Conservation (phyloP, 192 early-diverging fungal genomes). For the Linnemannia hyalina region DNA sequence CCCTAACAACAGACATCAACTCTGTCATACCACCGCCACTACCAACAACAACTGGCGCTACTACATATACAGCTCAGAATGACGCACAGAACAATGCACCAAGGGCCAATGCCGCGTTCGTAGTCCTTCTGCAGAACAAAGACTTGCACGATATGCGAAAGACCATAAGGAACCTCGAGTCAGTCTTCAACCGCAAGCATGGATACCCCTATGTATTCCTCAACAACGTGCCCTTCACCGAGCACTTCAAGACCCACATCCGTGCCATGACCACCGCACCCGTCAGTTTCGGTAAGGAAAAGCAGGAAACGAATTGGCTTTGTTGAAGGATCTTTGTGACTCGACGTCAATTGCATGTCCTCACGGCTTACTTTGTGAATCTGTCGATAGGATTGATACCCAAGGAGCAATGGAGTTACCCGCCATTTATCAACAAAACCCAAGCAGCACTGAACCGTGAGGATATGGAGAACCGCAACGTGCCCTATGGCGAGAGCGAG, state of each 20-base stretch:
- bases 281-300: slow-evolving; percentile 38
- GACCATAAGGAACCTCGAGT: slow-evolving; percentile 78
- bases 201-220: slow-evolving; percentile 89
- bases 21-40: background rate
- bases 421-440: slow-evolving; percentile 76
- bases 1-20: background rate
- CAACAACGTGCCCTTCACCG: slow-evolving; percentile 81
- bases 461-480: slow-evolving; percentile 69
- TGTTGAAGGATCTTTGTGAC: background rate
- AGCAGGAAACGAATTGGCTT: background rate
- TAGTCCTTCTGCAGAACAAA: slow-evolving; percentile 78
- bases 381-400: slow-evolving; percentile 70
- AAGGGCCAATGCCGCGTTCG: slow-evolving; percentile 76
- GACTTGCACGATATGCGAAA: slow-evolving; percentile 75
- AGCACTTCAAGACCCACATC: slow-evolving; percentile 75
- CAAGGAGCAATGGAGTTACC: slow-evolving; percentile 81
- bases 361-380: background rate
- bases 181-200: slow-evolving; percentile 79
- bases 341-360: background rate
- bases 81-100: background rate
- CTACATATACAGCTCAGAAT: background rate
- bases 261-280: slow-evolving; percentile 37
- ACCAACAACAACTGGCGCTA: background rate
- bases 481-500: slow-evolving; percentile 80
- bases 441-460: slow-evolving; percentile 68